A percentile compares a stretch with the other conserved stretches of the same genome.
phyloP scores from a whole-genome alignment of 2,329 filamentous ascomycete species.

The Thyridium curvatum region DNA sequence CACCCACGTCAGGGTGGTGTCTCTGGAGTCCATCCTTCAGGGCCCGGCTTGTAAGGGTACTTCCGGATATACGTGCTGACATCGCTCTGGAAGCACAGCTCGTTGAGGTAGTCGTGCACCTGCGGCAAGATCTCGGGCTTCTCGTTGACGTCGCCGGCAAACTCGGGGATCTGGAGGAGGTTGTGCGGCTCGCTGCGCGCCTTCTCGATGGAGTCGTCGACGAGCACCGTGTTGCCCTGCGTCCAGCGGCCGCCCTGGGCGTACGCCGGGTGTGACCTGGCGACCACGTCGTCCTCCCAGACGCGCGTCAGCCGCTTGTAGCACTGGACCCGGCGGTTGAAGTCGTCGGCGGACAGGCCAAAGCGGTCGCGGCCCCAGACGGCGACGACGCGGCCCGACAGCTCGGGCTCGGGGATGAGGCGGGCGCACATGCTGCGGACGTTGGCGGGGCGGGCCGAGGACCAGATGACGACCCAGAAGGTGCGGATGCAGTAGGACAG shows the following conservation, averaged over 20 bases:
- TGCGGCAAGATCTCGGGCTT: conserved; percentile 41
- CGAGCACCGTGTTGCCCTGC: conserved; percentile 80
- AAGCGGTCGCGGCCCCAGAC: conserved; percentile 77
- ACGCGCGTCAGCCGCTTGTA: conserved; percentile 78
- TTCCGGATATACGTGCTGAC: conserved; percentile 55
- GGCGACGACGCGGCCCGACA: conserved; percentile 53
- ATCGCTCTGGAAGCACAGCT: conserved; percentile 46
- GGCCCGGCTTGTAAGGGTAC: conserved; percentile 28
- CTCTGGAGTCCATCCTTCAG: too few species aligned
- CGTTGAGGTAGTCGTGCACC: conserved; percentile 57
- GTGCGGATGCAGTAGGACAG: conserved; percentile 66
- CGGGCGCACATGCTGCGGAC: conserved; percentile 61
- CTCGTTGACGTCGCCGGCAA: conserved; percentile 42
- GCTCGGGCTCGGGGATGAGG: conserved; percentile 48
- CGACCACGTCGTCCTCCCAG: conserved; percentile 52
- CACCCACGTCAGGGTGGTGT: too few species aligned
- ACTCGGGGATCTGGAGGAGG: conserved; percentile 74
- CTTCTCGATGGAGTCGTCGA: conserved; percentile 82
- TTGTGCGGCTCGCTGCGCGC: conserved; percentile 79
- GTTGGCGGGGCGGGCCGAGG: conserved; percentile 71
- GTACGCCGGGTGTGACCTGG: conserved; percentile 35
- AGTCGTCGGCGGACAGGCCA: conserved; percentile 58
- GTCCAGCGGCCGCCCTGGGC: conserved; percentile 49
- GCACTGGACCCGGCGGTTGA: conserved; percentile 67
- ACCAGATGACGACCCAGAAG: conserved; percentile 85